Conservation (phyloP, 2,329 filamentous ascomycete species). For the Paramyrothecium roridum region DNA sequence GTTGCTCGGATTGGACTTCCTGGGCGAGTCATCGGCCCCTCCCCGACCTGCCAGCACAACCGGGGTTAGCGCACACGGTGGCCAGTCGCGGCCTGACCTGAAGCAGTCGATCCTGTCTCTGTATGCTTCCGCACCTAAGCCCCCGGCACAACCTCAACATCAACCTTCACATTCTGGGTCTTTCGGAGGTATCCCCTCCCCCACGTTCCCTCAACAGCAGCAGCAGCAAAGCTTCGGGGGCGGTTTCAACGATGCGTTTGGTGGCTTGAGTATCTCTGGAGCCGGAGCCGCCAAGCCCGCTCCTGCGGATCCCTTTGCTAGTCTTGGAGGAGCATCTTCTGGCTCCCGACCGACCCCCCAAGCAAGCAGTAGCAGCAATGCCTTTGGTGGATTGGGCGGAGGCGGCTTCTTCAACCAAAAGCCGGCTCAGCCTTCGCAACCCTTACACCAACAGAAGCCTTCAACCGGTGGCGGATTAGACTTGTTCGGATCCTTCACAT, state of each 20-base stretch:
- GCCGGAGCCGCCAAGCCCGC: constrained; percentile 39
- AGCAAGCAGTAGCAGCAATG: constrained; percentile 30
- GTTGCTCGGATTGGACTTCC: constrained; percentile 87
- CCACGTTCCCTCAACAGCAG: constrained; percentile 29
- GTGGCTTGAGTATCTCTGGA: constrained; percentile 42
- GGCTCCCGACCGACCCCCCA: constrained; percentile 29
- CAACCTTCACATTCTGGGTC: constrained; percentile 49
- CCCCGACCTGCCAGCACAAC: constrained; percentile 80
- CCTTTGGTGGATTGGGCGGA: constrained; percentile 58
- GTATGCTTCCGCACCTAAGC: constrained; percentile 80
- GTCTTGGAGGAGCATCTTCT: constrained; percentile 39
- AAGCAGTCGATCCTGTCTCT: constrained; percentile 97
- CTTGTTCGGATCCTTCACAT: constrained; percentile 58
- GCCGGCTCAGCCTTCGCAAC: constrained; percentile 53
- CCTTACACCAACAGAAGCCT: constrained; percentile 44
- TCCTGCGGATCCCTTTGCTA: constrained; percentile 57
- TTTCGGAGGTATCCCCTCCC: constrained; percentile 66
- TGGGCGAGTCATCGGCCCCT: constrained; percentile 71
- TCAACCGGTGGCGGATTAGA: constrained; percentile 59
- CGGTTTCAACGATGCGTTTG: constrained; percentile 74
- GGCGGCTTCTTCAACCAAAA: constrained; percentile 82
- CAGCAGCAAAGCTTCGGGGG: constrained; percentile 49
- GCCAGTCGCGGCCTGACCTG: constrained; percentile 81
- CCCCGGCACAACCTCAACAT: constrained; percentile 55
- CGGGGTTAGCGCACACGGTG: constrained; percentile 55